phyloP scores from a whole-genome alignment of 352 stramenopile genomes.

The Sclerospora graminicola region DNA sequence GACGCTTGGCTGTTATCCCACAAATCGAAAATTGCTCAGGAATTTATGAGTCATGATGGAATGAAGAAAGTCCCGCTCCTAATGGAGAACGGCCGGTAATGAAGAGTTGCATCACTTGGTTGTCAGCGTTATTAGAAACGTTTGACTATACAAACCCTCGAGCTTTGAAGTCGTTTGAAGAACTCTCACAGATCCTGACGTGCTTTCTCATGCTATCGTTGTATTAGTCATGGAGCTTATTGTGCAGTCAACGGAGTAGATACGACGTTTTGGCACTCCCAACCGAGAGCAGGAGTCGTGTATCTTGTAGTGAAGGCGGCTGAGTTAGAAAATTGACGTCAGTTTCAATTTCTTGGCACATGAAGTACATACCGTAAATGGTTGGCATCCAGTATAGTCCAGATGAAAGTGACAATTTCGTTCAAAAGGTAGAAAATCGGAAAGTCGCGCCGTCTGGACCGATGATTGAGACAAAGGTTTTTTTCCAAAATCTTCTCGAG shows the following conservation, averaged over 20 bases:
- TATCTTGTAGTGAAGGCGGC: slow-evolving; percentile 34
- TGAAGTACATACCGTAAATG: too few species aligned
- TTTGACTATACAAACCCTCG: slow-evolving; percentile 72
- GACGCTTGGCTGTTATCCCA: slow-evolving; percentile 74
- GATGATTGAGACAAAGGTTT: slow-evolving; percentile 25
- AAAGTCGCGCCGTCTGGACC: slow-evolving; percentile 11
- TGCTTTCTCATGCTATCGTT: slow-evolving; percentile 69
- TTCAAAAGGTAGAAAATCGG: slow-evolving; percentile 24
- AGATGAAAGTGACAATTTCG: slow-evolving; percentile 25
- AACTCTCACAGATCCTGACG: slow-evolving; percentile 57
- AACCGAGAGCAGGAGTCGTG: slow-evolving; percentile 34
- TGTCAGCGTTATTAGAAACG: slow-evolving; percentile 52
- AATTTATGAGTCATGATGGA: slow-evolving; percentile 40
- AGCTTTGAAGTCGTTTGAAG: slow-evolving; percentile 67
- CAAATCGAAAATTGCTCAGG: slow-evolving; percentile 50
- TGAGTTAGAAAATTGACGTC: slow-evolving; percentile 35
- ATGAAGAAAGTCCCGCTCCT: slow-evolving; percentile 28
- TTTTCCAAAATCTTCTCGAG: slow-evolving; percentile 35
- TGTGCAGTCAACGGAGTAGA: slow-evolving; percentile 46
- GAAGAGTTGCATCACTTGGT: slow-evolving; percentile 70
- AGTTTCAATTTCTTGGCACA: too few species aligned
- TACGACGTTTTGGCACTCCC: slow-evolving; percentile 66
- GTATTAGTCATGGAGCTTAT: slow-evolving; percentile 54
- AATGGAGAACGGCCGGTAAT: slow-evolving; percentile 26
- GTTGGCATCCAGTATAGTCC: too few species aligned